Evolutionary conservation across 768 basidiomycete genomes (phyloP).

Genomic region (Mycena metata): DNA sequence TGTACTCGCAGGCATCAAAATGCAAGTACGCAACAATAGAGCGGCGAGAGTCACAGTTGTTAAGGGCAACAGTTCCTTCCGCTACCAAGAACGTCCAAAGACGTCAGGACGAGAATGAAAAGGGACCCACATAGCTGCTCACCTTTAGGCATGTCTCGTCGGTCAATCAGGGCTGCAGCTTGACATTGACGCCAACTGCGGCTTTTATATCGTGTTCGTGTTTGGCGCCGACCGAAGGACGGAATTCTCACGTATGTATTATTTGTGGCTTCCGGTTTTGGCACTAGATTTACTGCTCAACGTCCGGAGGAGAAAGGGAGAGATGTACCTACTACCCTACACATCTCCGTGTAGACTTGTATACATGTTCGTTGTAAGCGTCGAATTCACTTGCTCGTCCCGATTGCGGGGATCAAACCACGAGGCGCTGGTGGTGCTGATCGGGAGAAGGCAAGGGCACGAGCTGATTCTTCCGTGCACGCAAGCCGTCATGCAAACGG

Average conservation of each 20-base stretch:
- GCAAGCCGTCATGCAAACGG: background rate
- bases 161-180: background rate
- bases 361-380: background rate
- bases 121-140: constrained; percentile 9
- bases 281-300: background rate
- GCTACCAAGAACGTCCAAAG: constrained; percentile 18
- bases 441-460: constrained; percentile 1
- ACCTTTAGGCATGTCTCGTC: constrained; percentile 28
- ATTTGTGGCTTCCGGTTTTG: constrained; percentile 12
- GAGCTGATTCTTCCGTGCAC: background rate
- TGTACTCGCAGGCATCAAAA: constrained; percentile 42
- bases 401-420: constrained; percentile 16
- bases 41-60: constrained; percentile 54
- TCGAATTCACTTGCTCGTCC: background rate
- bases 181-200: background rate
- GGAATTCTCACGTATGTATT: constrained; percentile 24
- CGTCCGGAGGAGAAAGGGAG: background rate
- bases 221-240: constrained; percentile 17
- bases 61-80: constrained; percentile 48
- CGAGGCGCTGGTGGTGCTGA: background rate
- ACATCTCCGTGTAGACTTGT: background rate
- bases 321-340: background rate
- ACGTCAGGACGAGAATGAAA: constrained; percentile 14
- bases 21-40: background rate
- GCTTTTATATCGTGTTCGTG: constrained; percentile 22